Evolutionary conservation across 179 eudicot genomes (phyloP), one percentile per base, ranked within the genome.

Genomic region (Spergularia azorica): DNA sequence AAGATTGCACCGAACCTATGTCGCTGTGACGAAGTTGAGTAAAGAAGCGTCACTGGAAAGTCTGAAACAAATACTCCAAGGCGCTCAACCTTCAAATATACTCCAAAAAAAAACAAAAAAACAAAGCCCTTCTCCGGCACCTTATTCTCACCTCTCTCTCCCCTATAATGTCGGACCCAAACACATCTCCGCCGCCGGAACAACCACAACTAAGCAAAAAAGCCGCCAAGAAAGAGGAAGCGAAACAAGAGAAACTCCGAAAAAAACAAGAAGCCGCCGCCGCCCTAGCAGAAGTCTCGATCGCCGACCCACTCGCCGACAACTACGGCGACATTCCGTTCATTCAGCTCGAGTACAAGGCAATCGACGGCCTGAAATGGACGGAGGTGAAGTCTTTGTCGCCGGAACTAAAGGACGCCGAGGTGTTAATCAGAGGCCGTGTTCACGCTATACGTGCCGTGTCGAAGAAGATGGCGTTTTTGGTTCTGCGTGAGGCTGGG

Each of bases 401-500:
- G 2, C 76, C 77, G 3, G 87, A 75, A 6, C 48, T 93, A 63
- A 82, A 86, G 77, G 95, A 79, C 39, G 10, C 57, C 74, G 64
- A 67, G 15, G 93, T 91, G 10, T 71, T 93, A 9, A 63, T 95
- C 0, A 73, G 94, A 13, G 98, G 97, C 2, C 83, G 95, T 0
- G 91, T 87, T 1, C 97, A 92, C 74, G 54, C 88, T 56, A 79
- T 91, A 56, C 90, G 98, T 0, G 90, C 89, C 21, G 98, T 94
- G 36, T 86, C 94, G 39, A 93, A 93, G 86, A 95, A 95, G 78
- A 88, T 92, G 89, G 93, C 89, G 32, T 95, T 95, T 38, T 65
- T 93, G 7, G 93, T 93, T 7, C 84, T 95, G 2, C 82, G 98
- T 55, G 92, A 89, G 71, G 67, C 54, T n/a, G 88, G 91, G 0